Conservation (phyloP, 169 alveolate genomes). For the Plasmodium reichenowi region DNA sequence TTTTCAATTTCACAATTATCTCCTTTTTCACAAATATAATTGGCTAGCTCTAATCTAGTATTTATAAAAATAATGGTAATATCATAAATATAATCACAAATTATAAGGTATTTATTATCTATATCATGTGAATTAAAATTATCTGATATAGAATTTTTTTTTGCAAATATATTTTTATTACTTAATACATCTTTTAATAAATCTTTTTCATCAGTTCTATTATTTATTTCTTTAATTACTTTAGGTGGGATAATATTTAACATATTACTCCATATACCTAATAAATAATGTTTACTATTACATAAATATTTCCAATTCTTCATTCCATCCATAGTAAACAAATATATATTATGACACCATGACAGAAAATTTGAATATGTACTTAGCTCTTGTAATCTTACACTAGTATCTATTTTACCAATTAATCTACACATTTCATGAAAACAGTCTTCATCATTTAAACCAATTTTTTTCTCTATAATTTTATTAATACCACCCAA, state of each 20-base stretch:
- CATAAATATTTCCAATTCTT: conserved; percentile 91
- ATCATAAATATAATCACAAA: conserved; percentile 70
- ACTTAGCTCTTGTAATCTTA: conserved; percentile 88
- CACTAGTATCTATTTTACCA: conserved; percentile 93
- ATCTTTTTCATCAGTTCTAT: conserved; percentile 73
- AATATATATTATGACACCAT: conserved; percentile 92
- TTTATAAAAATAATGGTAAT: conserved; percentile 61
- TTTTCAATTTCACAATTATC: conserved; percentile 74
- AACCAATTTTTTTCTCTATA: conserved; percentile 90
- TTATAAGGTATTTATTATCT: conserved; percentile 61
- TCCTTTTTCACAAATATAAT: conserved; percentile 64
- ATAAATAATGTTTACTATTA: conserved; percentile 93
- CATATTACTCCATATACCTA: conserved; percentile 95
- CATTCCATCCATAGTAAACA: conserved; percentile 91
- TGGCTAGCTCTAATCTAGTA: conserved; percentile 61
- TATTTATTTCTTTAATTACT: conserved; percentile 71
- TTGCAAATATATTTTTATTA: conserved; percentile 59
- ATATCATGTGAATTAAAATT: conserved; percentile 56
- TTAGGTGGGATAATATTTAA: conserved; percentile 62
- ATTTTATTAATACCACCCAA: conserved; percentile 92
- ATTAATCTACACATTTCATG: conserved; percentile 93
- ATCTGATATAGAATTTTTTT: conserved; percentile 53
- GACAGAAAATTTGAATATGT: conserved; percentile 87
- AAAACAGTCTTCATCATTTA: conserved; percentile 91
- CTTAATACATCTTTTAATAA: conserved; percentile 46